Base-by-base conservation (phyloP, 2,329 filamentous ascomycete species). In the Phoma sp. region DNA sequence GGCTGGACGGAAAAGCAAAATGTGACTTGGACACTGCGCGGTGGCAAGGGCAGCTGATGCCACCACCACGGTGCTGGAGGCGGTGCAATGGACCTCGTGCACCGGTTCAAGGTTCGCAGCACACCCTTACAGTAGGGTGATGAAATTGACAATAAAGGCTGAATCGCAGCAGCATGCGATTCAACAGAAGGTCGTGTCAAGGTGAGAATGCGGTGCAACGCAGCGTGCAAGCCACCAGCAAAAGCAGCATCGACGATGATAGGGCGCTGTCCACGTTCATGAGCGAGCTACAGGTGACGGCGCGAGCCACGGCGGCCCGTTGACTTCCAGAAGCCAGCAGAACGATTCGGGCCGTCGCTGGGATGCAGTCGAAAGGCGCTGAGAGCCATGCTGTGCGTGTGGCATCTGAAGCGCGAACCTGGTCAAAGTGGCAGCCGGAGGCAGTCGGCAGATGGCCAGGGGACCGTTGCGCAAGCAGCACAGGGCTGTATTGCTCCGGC, bases 11-110 rank as follows among this genome's bases (percentile, higher is more conserved):
- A 25, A 30, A 37, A 42, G 14, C 32, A 36, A 50, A 37, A 53
- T 43, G 42, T 54, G 54, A 49, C 34, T 42, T 28, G 28, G 40
- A 45, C 32, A 38, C 25, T 53, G 21, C 54, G 36, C 33, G 32
- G 60, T 64, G 65, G 65, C 65, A 57, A 62, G 62, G 61, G 57
- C 59, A 62, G 53, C 53, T 60, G 56, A 57, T 57, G 59, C 42
- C 53, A 53, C 40, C 34, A 25, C 34, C 39, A 40, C 23, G 46
- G 39, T 34, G 40, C 51, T 49, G 21, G 51, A 29, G 39, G 51
- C 33, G 17, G 51, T 46, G 47, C 39, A 18, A 43, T 20, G n/a
- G 47, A 29, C 47, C 51, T 54, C 45, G 51, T 54, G 51, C 51
- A 54, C 45, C 39, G 39, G 45, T 28, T 43, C 33, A 48, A 47